Conservation (phyloP, 1,284 basidiomycete genomes). For the Papiliotrema fonsecae region DNA sequence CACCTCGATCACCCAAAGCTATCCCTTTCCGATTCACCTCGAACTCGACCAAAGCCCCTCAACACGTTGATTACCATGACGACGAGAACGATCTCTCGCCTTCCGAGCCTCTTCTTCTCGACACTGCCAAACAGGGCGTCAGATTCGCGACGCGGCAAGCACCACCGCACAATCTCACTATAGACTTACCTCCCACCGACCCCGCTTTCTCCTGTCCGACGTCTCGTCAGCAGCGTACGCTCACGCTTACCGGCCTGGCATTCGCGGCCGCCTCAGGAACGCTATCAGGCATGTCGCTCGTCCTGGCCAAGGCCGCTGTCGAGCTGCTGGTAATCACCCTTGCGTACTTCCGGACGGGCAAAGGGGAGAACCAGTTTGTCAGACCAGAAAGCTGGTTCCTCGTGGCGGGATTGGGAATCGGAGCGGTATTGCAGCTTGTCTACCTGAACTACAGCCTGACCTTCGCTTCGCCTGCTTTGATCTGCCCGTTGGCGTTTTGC, state of each 20-base stretch:
- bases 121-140: slow-evolving; percentile 2
- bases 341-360: slow-evolving; percentile 44
- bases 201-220: background rate
- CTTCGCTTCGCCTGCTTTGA: slow-evolving; percentile 78
- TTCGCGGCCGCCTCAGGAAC: slow-evolving; percentile 88
- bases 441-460: slow-evolving; percentile 87
- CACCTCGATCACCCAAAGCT: slow-evolving; percentile 23
- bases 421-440: slow-evolving; percentile 58
- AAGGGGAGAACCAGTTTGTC: slow-evolving; percentile 79
- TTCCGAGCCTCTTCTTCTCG: background rate
- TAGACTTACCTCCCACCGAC: slow-evolving; percentile 32
- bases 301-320: slow-evolving; percentile 91
- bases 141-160: slow-evolving; percentile 15
- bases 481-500: slow-evolving; percentile 92
- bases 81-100: background rate
- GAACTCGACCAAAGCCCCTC: slow-evolving; percentile 5
- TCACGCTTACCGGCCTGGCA: slow-evolving; percentile 70
- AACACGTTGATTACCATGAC: slow-evolving; percentile 3
- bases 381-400: slow-evolving; percentile 41
- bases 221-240: slow-evolving; percentile 52
- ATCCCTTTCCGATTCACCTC: slow-evolving; percentile 35
- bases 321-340: slow-evolving; percentile 81
- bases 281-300: slow-evolving; percentile 85
- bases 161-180: slow-evolving; percentile 31
- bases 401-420: slow-evolving; percentile 34